Evolutionary conservation across 441 rosid species (phyloP), one percentile per base, ranked within the genome.

Genomic region (Aleurites moluccanus): DNA sequence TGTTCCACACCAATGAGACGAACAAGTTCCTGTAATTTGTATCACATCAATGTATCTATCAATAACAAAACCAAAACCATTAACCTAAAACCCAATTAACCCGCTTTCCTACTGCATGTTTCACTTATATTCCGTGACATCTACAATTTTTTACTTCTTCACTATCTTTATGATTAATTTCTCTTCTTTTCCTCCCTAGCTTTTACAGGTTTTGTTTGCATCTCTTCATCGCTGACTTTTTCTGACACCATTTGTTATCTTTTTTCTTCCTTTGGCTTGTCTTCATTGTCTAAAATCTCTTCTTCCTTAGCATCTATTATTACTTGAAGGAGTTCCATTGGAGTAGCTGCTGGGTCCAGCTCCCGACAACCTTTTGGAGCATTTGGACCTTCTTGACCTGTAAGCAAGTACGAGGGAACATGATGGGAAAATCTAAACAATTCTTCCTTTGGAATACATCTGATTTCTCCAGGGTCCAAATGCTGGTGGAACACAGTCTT

Each of bases 271-370:
- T 49, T 68, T 4, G 21, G 3, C 52, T 64, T 64, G 23, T 61
- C 53, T n/a, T 28, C 73, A 33, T 57, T 59, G 3, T 59, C 61
- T 52, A 70, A 55, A 33, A 69, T 52, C 44, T 71, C 78, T 38
- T 62, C 80, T 15, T 72, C 82, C 49, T 77, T 77, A 30, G 64
- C 80, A 62, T 81, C 78, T 40, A 23, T 21, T 27, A 80, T 65
- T 45, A 78, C 81, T 14, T 71, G 80, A 73, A 82, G 81, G 44
- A 85, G 82, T 21, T 85, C 87, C 60, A 77, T 10, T 6, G 87
- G 82, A 44, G 82, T 78, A 11, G 87, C 87, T 3, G 87, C 87
- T 3, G 87, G 87, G 70, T 85, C 87, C 61, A 85, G 74, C 67
- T 85, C 87, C 74, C 79, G 55, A 74, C 87, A 82, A 30, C 87